Evolutionary conservation across 108 stramenopile species (phyloP), one percentile per base, ranked within the genome.

Genomic region (Cyclotella baltica): DNA sequence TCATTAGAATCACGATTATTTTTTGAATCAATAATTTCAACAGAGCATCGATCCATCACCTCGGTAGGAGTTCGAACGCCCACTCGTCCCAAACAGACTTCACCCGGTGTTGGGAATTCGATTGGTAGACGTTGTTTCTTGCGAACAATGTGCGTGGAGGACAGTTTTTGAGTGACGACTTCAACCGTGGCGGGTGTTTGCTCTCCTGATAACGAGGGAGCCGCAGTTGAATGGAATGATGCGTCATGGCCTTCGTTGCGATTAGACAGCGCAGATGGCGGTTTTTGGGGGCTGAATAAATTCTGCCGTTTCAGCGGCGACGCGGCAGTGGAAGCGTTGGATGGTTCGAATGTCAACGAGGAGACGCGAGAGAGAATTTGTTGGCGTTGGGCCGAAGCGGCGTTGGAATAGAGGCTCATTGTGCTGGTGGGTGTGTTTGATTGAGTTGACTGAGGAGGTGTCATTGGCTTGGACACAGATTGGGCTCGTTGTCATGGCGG

Each of bases 291-390:
- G n/a, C 51, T 52, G n/a, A 52, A 52, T 20, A n/a, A n/a, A 19
- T 19, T 52, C n/a, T 20, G 11, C 51, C n/a, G n/a, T n/a, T n/a
- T n/a, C n/a, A n/a, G n/a, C n/a, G n/a, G n/a, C n/a, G 51, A 20
- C 4, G n/a, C 51, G 11, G 51, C 18, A 52, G 4, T 20, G 51
- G 51, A 4, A 52, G 11, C 4, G 51, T 52, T 4, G 18, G 51
- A n/a, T n/a, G n/a, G 4, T 4, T 52, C n/a, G n/a, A 52, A 52
- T 4, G 18, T 13, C n/a, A 52, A 52, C n/a, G 51, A 52, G 18
- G 51, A 52, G 51, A 52, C 51, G n/a, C 51, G 51, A 20, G 51
- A 52, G n/a, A 52, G 51, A 52, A 52, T 52, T n/a, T 52, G 11
- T 4, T 52, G 19, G 4, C 51, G 51, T 52, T 52, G 51, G 19